These are phyloP conservation scores for Pseudogymnoascus sp. DNA, from an alignment of 2,329 filamentous ascomycete species.

Conservation along the genomic window DNA sequence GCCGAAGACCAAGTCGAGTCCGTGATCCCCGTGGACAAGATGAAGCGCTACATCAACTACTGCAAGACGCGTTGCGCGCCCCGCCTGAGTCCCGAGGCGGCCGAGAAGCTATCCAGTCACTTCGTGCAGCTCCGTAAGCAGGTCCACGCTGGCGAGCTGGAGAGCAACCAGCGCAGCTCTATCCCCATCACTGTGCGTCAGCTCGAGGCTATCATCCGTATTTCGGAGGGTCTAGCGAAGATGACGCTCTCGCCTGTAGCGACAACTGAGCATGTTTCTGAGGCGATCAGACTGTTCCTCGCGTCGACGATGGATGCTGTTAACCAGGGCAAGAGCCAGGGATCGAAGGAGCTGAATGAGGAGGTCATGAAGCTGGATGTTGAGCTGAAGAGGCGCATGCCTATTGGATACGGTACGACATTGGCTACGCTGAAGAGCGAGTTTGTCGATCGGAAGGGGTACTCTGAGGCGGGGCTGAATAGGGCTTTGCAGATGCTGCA, in stretches of 20 bases:
- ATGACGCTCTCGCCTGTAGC: constrained; percentile 78
- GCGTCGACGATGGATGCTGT: constrained; percentile 98
- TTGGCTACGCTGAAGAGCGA: constrained; percentile 78
- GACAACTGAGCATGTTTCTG: constrained; percentile 86
- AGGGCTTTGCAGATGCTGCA: constrained; percentile 79
- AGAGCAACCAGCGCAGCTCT: constrained; percentile 81
- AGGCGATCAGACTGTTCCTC: constrained; percentile 93
- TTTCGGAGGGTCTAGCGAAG: constrained; percentile 92
- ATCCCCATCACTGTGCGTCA: constrained; percentile 98
- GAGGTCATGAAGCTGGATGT: constrained; percentile 82
- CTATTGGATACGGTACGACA: constrained; percentile 93
- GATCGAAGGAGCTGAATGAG: constrained; percentile 82
- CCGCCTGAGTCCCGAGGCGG: constrained; percentile 78
- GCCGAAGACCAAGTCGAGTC: constrained; percentile 75
- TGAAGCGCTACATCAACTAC: constrained; percentile 95
- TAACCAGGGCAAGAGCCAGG: constrained; percentile 75
- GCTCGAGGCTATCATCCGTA: constrained; percentile 92
- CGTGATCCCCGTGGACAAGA: constrained; percentile 90
- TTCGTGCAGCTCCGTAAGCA: constrained; percentile 95
- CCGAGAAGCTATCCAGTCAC: constrained; percentile 92
- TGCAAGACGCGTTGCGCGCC: constrained; percentile 95
- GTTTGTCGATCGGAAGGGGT: constrained; percentile 86
- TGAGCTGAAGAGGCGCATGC: constrained; percentile 76
- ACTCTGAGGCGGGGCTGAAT: constrained; percentile 78
- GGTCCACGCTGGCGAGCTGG: constrained; percentile 82